These are phyloP conservation scores for Komagataea norvegica DNA, from an alignment of 1,139 yeast genomes.

Conservation along the genomic window DNA sequence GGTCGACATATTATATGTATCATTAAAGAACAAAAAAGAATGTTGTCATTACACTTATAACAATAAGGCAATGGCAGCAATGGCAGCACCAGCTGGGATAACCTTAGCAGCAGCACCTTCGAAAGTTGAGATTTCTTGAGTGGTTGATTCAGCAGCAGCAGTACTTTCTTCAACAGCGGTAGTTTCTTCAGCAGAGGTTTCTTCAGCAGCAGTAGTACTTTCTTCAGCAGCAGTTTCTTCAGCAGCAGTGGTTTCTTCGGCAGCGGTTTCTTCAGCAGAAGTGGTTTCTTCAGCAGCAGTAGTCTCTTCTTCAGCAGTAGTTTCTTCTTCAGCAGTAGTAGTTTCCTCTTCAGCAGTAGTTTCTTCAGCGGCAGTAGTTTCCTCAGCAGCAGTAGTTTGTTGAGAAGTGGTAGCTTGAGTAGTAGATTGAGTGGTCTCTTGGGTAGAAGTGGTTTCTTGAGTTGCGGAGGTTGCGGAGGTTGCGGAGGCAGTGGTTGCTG, in stretches of 20 bases:
- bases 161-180: constrained; percentile 1
- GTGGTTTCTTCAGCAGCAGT: constrained; percentile 2
- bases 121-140: no score
- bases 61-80: constrained; percentile 8
- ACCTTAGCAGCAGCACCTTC: not conserved
- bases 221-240: constrained; percentile 1
- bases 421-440: constrained; percentile 5
- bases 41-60: no score
- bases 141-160: constrained; percentile 1
- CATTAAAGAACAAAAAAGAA: no score
- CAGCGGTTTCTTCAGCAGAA: not conserved
- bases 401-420: not conserved
- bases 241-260: constrained; percentile 1
- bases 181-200: constrained; percentile 1
- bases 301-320: not conserved
- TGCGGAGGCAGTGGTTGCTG: constrained; percentile 12
- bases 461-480: constrained; percentile 11
- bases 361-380: constrained; percentile 7
- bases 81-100: constrained; percentile 2
- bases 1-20: no score
- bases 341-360: constrained; percentile 2
- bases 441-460: constrained; percentile 11
- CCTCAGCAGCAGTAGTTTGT: not conserved
- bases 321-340: constrained; percentile 1
- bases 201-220: not conserved